These are phyloP conservation scores for Achaetomiella virescens DNA, from an alignment of 495 filamentous ascomycete genomes.

Conservation along the genomic window DNA sequence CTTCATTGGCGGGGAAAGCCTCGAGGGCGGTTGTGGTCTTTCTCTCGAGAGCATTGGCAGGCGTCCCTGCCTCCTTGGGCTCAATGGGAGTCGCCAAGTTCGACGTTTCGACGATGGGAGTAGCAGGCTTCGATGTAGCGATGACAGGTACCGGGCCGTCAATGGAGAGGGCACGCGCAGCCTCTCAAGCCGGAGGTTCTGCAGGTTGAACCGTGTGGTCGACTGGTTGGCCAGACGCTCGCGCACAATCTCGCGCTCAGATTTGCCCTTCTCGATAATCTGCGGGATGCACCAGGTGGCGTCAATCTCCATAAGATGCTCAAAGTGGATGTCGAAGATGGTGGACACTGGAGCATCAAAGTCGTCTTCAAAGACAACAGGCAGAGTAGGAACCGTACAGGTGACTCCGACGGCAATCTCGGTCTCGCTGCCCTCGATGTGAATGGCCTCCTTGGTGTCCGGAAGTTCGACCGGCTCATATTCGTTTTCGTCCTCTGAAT, in stretches of 20 bases:
- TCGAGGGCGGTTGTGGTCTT: background rate
- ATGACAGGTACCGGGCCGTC: background rate
- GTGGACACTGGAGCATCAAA: slow-evolving; percentile 8
- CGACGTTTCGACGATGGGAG: background rate
- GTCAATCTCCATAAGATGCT: background rate
- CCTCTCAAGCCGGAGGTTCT: slow-evolving; percentile 3
- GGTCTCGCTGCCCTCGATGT: background rate
- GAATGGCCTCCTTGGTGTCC: background rate
- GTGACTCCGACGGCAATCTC: background rate
- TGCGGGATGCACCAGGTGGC: background rate
- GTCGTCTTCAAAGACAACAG: slow-evolving; percentile 9
- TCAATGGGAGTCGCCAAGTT: background rate
- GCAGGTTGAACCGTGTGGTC: background rate
- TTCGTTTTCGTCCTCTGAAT: too few relatives aligned
- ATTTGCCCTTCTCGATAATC: background rate
- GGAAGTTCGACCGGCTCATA: too few relatives aligned
- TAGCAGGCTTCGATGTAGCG: background rate
- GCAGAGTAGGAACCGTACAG: background rate
- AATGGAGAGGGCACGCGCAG: background rate
- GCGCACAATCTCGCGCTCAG: background rate
- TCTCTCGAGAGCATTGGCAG: background rate
- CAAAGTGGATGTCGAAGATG: background rate
- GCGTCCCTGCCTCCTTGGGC: background rate
- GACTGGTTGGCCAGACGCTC: background rate
- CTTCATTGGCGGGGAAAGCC: background rate